Evolutionary conservation across 331 rosid species (phyloP).

Genomic region (Malus hybrid): DNA sequence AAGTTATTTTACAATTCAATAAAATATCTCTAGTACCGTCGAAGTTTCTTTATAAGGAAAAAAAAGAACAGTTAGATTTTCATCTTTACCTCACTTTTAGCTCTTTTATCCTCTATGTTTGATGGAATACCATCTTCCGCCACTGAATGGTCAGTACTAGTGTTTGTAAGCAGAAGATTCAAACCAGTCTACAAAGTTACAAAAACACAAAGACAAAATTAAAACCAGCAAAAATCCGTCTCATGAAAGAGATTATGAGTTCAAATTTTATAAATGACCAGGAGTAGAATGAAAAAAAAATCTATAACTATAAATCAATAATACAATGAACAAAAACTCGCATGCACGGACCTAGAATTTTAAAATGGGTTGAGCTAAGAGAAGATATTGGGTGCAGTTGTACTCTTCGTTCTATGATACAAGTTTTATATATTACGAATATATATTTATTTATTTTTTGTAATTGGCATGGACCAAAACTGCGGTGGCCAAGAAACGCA

Average conservation of each 20-base stretch:
- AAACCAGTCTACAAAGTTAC: constrained; percentile 47
- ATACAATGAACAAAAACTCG: neutral
- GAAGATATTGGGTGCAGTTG: no score
- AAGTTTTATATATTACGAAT: no score
- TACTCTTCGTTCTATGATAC: no score
- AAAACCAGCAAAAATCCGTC: neutral
- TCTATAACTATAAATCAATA: neutral
- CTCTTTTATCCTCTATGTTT: constrained; percentile 29
- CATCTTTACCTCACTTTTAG: constrained; percentile 43
- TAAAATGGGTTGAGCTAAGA: no score
- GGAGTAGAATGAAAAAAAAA: neutral
- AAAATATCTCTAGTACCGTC: neutral
- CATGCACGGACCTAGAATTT: neutral
- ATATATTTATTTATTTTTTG: no score
- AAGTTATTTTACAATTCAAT: no score
- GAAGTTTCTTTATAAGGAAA: neutral
- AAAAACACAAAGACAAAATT: neutral
- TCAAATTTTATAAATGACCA: neutral
- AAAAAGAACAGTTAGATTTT: neutral
- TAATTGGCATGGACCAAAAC: no score
- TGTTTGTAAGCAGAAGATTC: constrained; percentile 59
- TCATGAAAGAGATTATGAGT: neutral
- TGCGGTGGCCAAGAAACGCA: no score
- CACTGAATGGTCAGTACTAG: constrained; percentile 48
- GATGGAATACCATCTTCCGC: constrained; percentile 41